Percentiles rank a stretch among this genome's conserved stretches.
These are phyloP conservation scores for Eragrostis nindensis DNA, from an alignment of 176 grass and related monocot species.

Conservation along the genomic window DNA sequence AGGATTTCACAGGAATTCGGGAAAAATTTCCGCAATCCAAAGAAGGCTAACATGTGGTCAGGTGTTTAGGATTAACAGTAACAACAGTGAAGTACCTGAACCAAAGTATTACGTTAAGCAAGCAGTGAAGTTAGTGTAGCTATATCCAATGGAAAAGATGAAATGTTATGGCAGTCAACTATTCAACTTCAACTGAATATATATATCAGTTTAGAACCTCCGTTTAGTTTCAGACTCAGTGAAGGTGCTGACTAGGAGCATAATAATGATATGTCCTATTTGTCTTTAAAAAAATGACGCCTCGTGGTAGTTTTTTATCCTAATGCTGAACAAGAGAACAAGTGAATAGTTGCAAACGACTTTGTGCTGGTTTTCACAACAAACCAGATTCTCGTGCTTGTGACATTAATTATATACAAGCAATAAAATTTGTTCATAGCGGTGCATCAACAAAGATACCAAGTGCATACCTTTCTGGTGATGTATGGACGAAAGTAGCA, in stretches of 20 bases:
- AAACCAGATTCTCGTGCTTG: too few relatives aligned
- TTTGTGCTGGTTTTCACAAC: neutral
- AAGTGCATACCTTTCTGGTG: too few relatives aligned
- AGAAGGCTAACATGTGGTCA: too few relatives aligned
- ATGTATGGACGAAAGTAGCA: too few relatives aligned
- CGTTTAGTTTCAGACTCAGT: constrained; percentile 13
- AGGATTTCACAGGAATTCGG: too few relatives aligned
- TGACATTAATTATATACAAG: too few relatives aligned
- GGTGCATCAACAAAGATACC: too few relatives aligned
- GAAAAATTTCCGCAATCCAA: too few relatives aligned
- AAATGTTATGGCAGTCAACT: neutral
- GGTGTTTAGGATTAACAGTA: constrained; percentile 15
- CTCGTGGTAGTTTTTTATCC: constrained; percentile 1
- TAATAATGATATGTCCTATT: neutral
- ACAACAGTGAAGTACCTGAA: constrained; percentile 1
- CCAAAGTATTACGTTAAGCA: constrained; percentile 5
- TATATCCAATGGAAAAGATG: neutral
- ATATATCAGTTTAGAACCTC: constrained; percentile 4
- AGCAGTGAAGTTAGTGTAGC: neutral
- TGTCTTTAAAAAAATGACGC: neutral
- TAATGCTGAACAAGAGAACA: neutral
- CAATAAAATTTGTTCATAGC: too few relatives aligned
- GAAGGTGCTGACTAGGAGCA: constrained; percentile 18
- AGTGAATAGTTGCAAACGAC: neutral
- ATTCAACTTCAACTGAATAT: neutral